Base-by-base conservation (phyloP, 257 asterid genomes). In the Mitragyna speciosa region DNA sequence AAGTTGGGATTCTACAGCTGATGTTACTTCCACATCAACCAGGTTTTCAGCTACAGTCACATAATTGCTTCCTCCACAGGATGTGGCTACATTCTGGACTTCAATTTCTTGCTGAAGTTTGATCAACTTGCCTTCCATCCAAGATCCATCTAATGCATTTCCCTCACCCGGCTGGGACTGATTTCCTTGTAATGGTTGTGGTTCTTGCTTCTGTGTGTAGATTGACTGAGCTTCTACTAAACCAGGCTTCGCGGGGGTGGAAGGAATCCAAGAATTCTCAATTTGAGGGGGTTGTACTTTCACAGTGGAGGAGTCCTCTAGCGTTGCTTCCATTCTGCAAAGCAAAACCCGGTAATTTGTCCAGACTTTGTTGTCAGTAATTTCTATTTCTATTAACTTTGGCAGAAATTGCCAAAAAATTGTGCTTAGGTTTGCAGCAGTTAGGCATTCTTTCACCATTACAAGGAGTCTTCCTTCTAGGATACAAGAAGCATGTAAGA, bases 171-270 rank as follows among this genome's bases (percentile, higher is more conserved):
- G 36, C n/a, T 47, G 77, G 65, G 83, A 63, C 86, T 83, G 67
- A 85, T 68, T 83, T 31, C 80, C 71, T 49, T 71, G 72, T 48
- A 43, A 63, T 15, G 59, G 72, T 77, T 79, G 71, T 74, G 54
- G 75, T 59, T 78, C 80, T 69, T 82, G 84, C 83, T 73, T 58
- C 41, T 76, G 76, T 61, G 76, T 31, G 88, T 89, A 85, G 87
- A 87, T 86, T 86, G 84, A 79, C 70, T 81, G 86, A 81, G 61
- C 81, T 72, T 63, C 67, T 16, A 78, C 59, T 12, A 84, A 76
- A 74, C 79, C 56, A 78, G 89, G 91, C 84, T 91, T 90, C 45
- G 87, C 89, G 0, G 97, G 97, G 79, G 97, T 92, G 70, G 73
- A 72, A 12, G 96, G 96, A 65, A 91, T 73, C 98, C 97, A 90